These are phyloP conservation scores for Macaranga tanarius DNA, from an alignment of 441 rosid species.

Conservation along the genomic window DNA sequence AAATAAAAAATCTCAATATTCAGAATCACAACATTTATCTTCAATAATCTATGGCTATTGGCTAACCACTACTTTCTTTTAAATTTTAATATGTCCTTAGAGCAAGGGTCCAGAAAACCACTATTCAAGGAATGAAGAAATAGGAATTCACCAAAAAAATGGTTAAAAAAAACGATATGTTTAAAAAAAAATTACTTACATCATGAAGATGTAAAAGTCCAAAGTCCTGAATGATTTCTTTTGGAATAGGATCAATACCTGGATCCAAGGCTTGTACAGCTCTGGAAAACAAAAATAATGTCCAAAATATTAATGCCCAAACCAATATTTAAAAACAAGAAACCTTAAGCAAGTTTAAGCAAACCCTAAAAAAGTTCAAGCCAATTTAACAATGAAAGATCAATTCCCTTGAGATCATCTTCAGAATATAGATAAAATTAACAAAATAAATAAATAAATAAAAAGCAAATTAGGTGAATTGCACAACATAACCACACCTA, in stretches of 20 bases:
- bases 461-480: not conserved
- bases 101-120: not conserved
- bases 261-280: constrained; percentile 55
- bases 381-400: not conserved
- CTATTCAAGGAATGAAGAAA: not conserved
- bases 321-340: constrained; percentile 1
- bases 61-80: not conserved
- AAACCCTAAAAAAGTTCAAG: not conserved
- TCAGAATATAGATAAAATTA: not conserved
- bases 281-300: constrained; percentile 41
- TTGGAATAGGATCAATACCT: constrained; percentile 78
- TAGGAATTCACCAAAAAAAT: not conserved
- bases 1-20: not conserved
- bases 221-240: constrained; percentile 60
- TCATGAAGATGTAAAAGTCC: constrained; percentile 66
- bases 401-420: not conserved
- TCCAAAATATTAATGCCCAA: constrained; percentile 1
- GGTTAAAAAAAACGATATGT: not conserved
- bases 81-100: not conserved
- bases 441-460: not conserved
- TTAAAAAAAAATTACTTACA: constrained; percentile 44
- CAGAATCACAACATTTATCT: not conserved
- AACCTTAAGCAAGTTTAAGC: not conserved
- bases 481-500: not conserved
- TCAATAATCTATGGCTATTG: not conserved